Base-by-base conservation (phyloP, 2,329 filamentous ascomycete genomes). In the Podosphaera fusca region DNA sequence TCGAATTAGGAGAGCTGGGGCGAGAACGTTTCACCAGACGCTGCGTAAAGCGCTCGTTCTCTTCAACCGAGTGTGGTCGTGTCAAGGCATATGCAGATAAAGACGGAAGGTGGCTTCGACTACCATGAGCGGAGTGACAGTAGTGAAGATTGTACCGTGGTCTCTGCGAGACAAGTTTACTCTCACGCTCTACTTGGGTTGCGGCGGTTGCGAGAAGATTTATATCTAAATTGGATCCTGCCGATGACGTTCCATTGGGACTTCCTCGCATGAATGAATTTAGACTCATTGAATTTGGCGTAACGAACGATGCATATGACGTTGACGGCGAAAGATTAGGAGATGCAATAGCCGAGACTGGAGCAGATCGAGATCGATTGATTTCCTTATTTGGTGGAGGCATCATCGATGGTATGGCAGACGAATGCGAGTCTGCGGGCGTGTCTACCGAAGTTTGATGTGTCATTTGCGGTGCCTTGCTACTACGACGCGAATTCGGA, bases 321-420 rank as follows among this genome's bases (percentile, higher is more conserved):
- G 95, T 87, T 55, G 92, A 90, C 54, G 92, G 92, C 29, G 90
- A 96, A 55, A 95, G 87, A 69, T 95, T 95, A 52, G 90, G 90
- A n/a, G 90, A 96, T 57, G 77, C 86, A 57, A 94, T 74, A 60
- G 87, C 84, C 12, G 90, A 95, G 12, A 81, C 80, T 9, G 90
- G 90, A 14, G 90, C 89, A 36, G 89, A 95, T 65, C 87, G 84
- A 61, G 90, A 87, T 60, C 88, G 29, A 36, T 46, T 84, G 67
- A 83, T 84, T 67, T 86, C 81, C 42, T 84, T 83, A 5, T 21
- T 40, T 59, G 84, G 84, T 60, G 87, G 86, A 65, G 82, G 78
- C 81, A 94, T 89, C 79, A 88, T 85, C 63, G 71, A 81, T 70
- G 69, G 71, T 54, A 74, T 71, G 38, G 70, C 70, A 60, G 68